phyloP scores from a whole-genome alignment of 495 filamentous ascomycete genomes.

The Penicillium salamii region DNA sequence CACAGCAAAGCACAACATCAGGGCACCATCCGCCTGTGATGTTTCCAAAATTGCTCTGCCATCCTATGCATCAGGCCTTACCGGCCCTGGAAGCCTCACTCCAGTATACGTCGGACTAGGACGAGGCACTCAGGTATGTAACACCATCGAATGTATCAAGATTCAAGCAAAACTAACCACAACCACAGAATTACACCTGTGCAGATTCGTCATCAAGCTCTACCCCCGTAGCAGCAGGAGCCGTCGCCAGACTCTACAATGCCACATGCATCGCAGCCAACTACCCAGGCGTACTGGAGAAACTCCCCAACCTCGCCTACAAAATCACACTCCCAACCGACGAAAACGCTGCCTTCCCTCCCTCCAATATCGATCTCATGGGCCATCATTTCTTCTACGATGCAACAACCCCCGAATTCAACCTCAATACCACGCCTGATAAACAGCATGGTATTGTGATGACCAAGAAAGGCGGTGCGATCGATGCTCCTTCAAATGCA shows the following conservation, averaged over 20 bases:
- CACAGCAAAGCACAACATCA: conserved; percentile 14
- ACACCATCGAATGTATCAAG: neutral
- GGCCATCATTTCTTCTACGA: conserved; percentile 80
- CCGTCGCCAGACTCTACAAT: conserved; percentile 85
- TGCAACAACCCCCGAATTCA: conserved; percentile 71
- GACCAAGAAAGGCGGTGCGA: conserved; percentile 53
- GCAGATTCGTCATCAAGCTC: conserved; percentile 51
- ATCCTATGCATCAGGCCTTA: conserved; percentile 46
- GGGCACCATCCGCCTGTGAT: conserved; percentile 31
- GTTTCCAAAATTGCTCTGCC: conserved; percentile 39
- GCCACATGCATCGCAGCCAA: conserved; percentile 72
- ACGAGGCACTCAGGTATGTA: conserved; percentile 64
- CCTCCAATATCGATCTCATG: conserved; percentile 57
- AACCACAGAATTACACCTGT: conserved; percentile 82
- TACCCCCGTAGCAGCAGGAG: conserved; percentile 64
- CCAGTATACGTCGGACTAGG: conserved; percentile 80
- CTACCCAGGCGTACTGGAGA: conserved; percentile 58
- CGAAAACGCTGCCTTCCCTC: conserved; percentile 29
- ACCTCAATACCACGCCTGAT: conserved; percentile 56
- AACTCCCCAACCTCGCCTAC: conserved; percentile 42
- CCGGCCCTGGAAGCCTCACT: conserved; percentile 53
- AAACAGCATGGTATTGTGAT: conserved; percentile 59
- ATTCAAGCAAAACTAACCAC: neutral
- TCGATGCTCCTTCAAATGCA: conserved; percentile 58
- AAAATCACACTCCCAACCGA: conserved; percentile 40